Evolutionary conservation across 768 basidiomycete species (phyloP).

Genomic region (Serendipita vermifera): DNA sequence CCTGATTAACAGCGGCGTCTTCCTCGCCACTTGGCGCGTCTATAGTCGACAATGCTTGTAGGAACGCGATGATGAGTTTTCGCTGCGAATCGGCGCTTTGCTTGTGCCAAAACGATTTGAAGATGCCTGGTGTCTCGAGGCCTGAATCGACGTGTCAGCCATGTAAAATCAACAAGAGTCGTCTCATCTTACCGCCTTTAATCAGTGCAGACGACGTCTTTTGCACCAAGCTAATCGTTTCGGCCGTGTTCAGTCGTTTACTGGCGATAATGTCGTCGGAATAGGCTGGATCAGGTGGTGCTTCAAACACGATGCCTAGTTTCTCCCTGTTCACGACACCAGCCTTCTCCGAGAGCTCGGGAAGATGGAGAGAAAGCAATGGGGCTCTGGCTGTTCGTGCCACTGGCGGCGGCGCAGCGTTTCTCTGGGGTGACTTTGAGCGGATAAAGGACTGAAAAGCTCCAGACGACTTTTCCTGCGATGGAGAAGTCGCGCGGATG

Average conservation of each 20-base stretch:
- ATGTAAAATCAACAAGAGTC: conserved; percentile 11
- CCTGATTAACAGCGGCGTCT: conserved; percentile 36
- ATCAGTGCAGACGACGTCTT: conserved; percentile 56
- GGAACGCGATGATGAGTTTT: conserved; percentile 53
- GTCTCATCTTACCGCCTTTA: conserved; percentile 40
- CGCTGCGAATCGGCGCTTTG: conserved; percentile 57
- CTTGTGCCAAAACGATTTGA: conserved; percentile 78
- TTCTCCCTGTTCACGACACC: conserved; percentile 32
- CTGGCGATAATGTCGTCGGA: conserved; percentile 44
- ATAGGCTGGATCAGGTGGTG: conserved; percentile 38
- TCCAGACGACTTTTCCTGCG: not conserved
- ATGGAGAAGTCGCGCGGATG: conserved; percentile 7
- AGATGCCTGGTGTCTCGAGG: conserved; percentile 68
- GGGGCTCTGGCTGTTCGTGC: conserved; percentile 26
- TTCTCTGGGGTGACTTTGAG: conserved; percentile 10
- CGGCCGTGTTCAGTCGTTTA: conserved; percentile 44
- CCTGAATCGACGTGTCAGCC: conserved; percentile 30
- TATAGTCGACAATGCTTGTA: conserved; percentile 41
- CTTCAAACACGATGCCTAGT: conserved; percentile 47
- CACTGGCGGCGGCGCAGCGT: not conserved
- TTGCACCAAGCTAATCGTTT: conserved; percentile 50
- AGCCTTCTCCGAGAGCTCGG: conserved; percentile 32
- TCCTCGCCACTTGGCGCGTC: conserved; percentile 35
- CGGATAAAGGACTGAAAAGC: not conserved
- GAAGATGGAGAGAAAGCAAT: conserved; percentile 50